Conservation (phyloP, 2,329 filamentous ascomycete species). For the Scytalidium lignicola region DNA sequence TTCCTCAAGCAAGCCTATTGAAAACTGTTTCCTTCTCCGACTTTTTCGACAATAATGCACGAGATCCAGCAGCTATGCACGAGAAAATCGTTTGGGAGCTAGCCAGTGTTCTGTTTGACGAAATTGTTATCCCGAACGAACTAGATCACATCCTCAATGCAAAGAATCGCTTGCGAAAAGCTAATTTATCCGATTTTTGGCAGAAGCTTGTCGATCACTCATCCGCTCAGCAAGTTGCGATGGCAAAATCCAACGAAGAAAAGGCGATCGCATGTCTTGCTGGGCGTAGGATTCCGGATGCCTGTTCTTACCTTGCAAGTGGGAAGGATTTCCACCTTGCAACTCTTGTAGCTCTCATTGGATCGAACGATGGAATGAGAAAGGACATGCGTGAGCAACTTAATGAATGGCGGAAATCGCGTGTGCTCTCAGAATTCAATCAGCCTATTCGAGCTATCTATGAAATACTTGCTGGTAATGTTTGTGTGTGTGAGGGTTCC, state of each 20-base stretch:
- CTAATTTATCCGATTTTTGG: conserved; percentile 64
- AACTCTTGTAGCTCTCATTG: conserved; percentile 77
- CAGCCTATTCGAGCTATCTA: conserved; percentile 83
- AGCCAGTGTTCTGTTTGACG: conserved; percentile 80
- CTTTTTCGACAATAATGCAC: conserved; percentile 36
- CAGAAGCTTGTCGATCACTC: conserved; percentile 59
- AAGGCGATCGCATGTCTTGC: conserved; percentile 78
- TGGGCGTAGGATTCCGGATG: conserved; percentile 72
- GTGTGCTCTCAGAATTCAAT: conserved; percentile 81
- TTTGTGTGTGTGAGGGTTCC: conserved; percentile 76
- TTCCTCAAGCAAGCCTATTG: conserved; percentile 54
- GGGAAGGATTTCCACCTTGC: conserved; percentile 79
- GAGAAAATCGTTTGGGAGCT: conserved; percentile 82
- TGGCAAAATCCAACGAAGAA: conserved; percentile 66
- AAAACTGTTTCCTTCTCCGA: conserved; percentile 42
- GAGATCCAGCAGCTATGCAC: conserved; percentile 44
- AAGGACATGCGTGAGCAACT: conserved; percentile 76
- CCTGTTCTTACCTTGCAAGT: conserved; percentile 72
- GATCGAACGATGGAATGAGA: conserved; percentile 62
- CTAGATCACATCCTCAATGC: conserved; percentile 31
- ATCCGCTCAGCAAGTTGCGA: conserved; percentile 48
- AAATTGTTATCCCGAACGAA: conserved; percentile 42
- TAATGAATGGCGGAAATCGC: conserved; percentile 75
- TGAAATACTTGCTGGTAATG: conserved; percentile 81
- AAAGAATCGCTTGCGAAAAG: conserved; percentile 44